Evolutionary conservation across 495 filamentous ascomycete species (phyloP), one percentile per base, ranked within the genome.

Genomic region (Talaromyces trachyspermus): DNA sequence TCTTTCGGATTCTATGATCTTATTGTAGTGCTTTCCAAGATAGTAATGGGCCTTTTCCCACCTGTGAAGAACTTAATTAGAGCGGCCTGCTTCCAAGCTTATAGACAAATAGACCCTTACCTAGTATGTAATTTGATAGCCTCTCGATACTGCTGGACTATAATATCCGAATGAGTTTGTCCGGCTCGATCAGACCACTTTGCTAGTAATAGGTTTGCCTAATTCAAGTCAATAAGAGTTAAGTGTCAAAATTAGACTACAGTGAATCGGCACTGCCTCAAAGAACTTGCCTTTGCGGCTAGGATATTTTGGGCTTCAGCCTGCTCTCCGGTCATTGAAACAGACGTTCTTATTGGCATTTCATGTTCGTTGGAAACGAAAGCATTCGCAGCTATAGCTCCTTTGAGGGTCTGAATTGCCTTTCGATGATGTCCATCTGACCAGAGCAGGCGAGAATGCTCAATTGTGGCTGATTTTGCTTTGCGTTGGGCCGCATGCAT

Each of bases 31-130:
- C 48, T 90, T 91, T 10, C 92, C 92, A 14, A 99, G 76, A 64
- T 96, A 95, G 62, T 96, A 97, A 61, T 95, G 87, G 0, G 86
- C 90, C 65, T 95, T 95, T 55, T 99, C 94, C 89, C 90, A 99
- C 50, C 79, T 82, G 37, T 11, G 25, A 40, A 6, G 4, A 26
- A 23, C 11, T 42, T 12, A 12, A 30, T 11, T n/a, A 24, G 9
- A 23, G 33, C 14, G 12, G 7, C n/a, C 7, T 42, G 1, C 1
- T 10, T 2, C 6, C 22, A 42, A 4, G 19, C 14, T 36, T 5
- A 5, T 12, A 26, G 5, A 26, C 6, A n/a, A 11, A n/a, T n/a
- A 2, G 22, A 27, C 14, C 22, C 36, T 38, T 56, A 69, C 69
- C 58, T 66, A 22, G 59, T 60, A 41, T 74, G 62, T n/a, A 70